These are phyloP conservation scores for Endoconidiophora polonica DNA, from an alignment of 2,329 filamentous ascomycete genomes.

Conservation along the genomic window DNA sequence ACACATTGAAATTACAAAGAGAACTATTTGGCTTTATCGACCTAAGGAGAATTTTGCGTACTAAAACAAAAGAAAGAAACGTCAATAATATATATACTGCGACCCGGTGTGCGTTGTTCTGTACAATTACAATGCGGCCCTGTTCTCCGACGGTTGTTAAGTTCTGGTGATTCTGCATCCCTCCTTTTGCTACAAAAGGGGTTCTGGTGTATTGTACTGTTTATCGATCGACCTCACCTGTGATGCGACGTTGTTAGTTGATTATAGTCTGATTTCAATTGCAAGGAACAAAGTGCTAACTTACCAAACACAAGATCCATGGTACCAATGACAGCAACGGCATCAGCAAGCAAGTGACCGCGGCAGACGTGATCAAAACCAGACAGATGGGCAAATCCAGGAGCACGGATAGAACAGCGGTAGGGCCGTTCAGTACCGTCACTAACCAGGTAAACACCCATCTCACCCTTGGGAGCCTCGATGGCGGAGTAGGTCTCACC, in stretches of 20 bases:
- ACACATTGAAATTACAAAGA: too few species aligned
- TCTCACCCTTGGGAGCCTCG: slow-evolving; percentile 99
- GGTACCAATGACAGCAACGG: slow-evolving; percentile 83
- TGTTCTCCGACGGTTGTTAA: slow-evolving; percentile 5
- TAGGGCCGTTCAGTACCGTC: slow-evolving; percentile 95
- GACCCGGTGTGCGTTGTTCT: slow-evolving; percentile 15
- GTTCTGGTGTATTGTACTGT: slow-evolving; percentile 14
- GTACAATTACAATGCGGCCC: slow-evolving; percentile 17
- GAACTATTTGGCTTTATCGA: not conserved
- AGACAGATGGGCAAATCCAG: slow-evolving; percentile 85
- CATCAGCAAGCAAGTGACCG: slow-evolving; percentile 88
- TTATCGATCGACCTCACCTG: slow-evolving; percentile 47
- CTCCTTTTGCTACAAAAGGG: slow-evolving; percentile 9
- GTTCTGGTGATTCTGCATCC: slow-evolving; percentile 13
- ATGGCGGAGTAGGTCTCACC: slow-evolving; percentile 97
- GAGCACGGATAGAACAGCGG: slow-evolving; percentile 91
- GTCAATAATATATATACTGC: slow-evolving; percentile 17
- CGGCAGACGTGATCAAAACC: slow-evolving; percentile 88
- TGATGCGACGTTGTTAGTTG: not conserved
- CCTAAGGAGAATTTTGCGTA: not conserved
- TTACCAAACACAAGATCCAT: slow-evolving; percentile 83
- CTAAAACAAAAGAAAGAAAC: slow-evolving; percentile 11
- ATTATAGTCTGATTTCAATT: slow-evolving; percentile 20
- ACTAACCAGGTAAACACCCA: slow-evolving; percentile 93
- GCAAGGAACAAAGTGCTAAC: slow-evolving; percentile 17